Evolutionary conservation across 148 eudicot species (phyloP), one percentile per base, ranked within the genome.

Genomic region (Dianthus caryophyllus): DNA sequence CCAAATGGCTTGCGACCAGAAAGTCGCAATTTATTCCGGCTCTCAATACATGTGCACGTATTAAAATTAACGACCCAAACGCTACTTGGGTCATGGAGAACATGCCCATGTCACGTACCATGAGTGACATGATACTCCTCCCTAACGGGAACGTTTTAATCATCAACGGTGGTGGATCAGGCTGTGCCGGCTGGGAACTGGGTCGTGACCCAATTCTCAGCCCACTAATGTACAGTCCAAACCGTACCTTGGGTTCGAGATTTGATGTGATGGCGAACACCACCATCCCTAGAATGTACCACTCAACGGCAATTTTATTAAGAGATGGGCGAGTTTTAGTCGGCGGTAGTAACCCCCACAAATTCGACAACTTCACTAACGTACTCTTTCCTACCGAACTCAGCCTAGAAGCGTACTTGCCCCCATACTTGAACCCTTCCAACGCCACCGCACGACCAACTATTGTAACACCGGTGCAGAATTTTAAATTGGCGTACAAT

Each of bases 321-420:
- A 76, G 85, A 0, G 96, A 91, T 39, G 96, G 97, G 13, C 58
- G 96, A 25, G 76, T 91, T 14, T 60, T 91, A 0, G 96, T 91
- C 7, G 91, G 89, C 0, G 97, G 97, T 2, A 88, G 86, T 66
- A 91, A 88, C 36, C 91, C 97, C 0, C 88, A 91, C 26, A 20
- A 2, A 8, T 72, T 18, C 1, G 80, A 88, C 57, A 66, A 69
- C 5, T 88, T 83, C 36, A 80, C 82, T 0, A 52, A 67, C 0
- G 88, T 81, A 0, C 51, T 79, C 2, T 91, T 44, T 18, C 97
- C 97, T 0, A 91, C 97, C 0, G 96, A 91, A 0, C 76, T 91
- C 16, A 80, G 85, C n/a, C 46, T 91, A 53, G 97, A 91, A 62
- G 78, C 96, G 0, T 91, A 78, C 60, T 88, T 78, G 0, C 97